A percentile compares a stretch with the other conserved stretches of the same genome.
Evolutionary conservation across 257 asterid species (phyloP).

Genomic region (Gynochthodes officinalis): DNA sequence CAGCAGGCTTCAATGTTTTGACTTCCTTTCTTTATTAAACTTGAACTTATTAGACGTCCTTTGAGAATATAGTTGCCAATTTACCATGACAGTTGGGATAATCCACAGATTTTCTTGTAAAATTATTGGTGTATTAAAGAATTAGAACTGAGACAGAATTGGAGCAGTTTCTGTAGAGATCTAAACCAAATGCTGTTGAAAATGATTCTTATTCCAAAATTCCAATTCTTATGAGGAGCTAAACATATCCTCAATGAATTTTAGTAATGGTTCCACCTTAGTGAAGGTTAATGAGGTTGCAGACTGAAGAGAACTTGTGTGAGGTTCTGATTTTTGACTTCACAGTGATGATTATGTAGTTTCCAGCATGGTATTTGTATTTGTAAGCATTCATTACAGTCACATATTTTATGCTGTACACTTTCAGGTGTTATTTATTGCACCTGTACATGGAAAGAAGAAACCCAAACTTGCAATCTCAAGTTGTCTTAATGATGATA

Average conservation of each 20-base stretch:
- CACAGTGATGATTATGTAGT: background rate
- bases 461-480: constrained; percentile 54
- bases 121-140: too few relatives aligned
- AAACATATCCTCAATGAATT: background rate
- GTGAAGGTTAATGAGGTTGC: background rate
- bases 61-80: background rate
- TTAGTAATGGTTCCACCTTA: background rate
- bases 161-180: too few relatives aligned
- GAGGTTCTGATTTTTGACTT: background rate
- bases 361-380: background rate
- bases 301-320: background rate
- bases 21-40: background rate
- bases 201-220: too few relatives aligned
- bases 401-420: constrained; percentile 1
- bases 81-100: background rate
- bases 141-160: too few relatives aligned
- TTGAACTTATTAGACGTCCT: background rate
- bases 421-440: constrained; percentile 76
- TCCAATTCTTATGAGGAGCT: too few relatives aligned
- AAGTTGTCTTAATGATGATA: constrained; percentile 30
- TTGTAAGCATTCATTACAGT: background rate
- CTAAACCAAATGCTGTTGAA: too few relatives aligned
- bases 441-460: constrained; percentile 68
- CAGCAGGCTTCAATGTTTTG: background rate
- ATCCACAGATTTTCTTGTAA: background rate